Percentiles rank a stretch among this genome's conserved stretches.
Conservation (phyloP, 371 early-diverging fungal species). For the Smittium mucronatum region DNA sequence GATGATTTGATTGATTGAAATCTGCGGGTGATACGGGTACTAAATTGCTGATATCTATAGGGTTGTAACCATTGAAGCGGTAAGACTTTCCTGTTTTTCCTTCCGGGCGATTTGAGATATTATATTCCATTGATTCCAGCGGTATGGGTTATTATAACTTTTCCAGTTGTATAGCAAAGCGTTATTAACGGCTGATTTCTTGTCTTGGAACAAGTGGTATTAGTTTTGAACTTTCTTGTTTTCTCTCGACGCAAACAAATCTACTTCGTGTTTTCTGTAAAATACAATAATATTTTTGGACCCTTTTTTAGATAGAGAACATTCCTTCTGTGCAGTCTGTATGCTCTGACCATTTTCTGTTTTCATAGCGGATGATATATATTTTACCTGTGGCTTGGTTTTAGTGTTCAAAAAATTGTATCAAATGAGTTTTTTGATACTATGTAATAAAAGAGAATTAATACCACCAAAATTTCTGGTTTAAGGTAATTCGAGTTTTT, state of each 20-base stretch:
- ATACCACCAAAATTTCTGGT: neutral
- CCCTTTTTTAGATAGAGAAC: neutral
- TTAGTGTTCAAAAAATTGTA: neutral
- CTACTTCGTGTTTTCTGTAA: neutral
- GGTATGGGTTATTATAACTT: neutral
- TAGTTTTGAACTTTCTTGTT: neutral
- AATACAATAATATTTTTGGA: neutral
- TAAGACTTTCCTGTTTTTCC: neutral
- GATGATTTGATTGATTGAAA: neutral
- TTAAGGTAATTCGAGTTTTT: neutral
- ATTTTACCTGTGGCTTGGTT: neutral
- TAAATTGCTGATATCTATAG: neutral
- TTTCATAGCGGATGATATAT: neutral
- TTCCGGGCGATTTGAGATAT: neutral
- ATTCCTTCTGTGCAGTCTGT: neutral
- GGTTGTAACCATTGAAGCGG: neutral
- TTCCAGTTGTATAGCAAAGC: neutral
- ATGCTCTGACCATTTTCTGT: neutral
- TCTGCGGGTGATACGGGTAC: neutral
- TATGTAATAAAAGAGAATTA: neutral
- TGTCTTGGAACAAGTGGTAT: neutral
- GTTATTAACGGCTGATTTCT: neutral
- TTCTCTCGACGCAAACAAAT: neutral
- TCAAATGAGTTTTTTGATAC: neutral
- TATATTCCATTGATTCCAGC: neutral